Conservation (phyloP, 306 rosid species). For the Trifolium pratense region DNA sequence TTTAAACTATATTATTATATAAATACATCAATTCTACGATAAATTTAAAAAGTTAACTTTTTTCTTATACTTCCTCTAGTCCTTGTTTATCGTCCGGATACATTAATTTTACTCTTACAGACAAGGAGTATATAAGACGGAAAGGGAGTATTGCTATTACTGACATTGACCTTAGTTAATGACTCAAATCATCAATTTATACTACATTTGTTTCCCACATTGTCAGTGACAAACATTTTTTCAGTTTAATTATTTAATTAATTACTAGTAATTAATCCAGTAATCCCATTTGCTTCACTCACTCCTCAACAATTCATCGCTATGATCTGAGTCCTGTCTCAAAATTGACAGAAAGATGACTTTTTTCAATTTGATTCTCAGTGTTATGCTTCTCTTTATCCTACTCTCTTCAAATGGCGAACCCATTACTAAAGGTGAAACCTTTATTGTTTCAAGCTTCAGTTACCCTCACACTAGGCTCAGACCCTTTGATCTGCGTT, state of each 20-base stretch:
- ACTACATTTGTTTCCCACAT: not conserved
- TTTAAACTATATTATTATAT: too few relatives aligned
- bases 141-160: too few relatives aligned
- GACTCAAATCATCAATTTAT: not conserved
- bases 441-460: slow-evolving; percentile 80
- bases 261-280: not conserved
- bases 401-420: slow-evolving; percentile 47
- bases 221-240: slow-evolving; percentile 9
- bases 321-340: slow-evolving; percentile 39
- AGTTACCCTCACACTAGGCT: slow-evolving; percentile 68
- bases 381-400: slow-evolving; percentile 44
- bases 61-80: too few relatives aligned
- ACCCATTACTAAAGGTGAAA: slow-evolving; percentile 44
- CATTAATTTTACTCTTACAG: too few relatives aligned
- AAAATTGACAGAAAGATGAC: slow-evolving; percentile 49
- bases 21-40: too few relatives aligned
- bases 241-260: slow-evolving; percentile 7
- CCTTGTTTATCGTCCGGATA: too few relatives aligned
- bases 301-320: slow-evolving; percentile 16
- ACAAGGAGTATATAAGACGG: too few relatives aligned
- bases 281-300: slow-evolving; percentile 32
- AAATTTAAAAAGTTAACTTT: too few relatives aligned
- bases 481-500: slow-evolving; percentile 69
- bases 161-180: too few relatives aligned
- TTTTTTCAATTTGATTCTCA: slow-evolving; percentile 56